phyloP scores from a whole-genome alignment of 331 rosid genomes.

The Malus hybrid region DNA sequence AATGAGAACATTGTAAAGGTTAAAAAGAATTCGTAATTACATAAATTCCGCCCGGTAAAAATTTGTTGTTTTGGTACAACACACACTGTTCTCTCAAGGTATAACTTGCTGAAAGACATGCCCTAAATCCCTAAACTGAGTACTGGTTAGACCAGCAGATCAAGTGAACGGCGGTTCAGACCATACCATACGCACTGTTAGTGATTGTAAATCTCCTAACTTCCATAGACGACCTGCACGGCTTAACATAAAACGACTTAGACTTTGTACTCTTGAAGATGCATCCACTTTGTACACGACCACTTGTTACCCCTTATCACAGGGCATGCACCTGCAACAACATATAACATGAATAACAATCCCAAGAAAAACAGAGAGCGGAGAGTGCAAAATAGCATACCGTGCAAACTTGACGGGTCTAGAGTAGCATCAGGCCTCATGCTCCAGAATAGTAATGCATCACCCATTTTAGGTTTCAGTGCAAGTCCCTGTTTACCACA shows the following conservation, averaged over 20 bases:
- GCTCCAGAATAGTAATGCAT: conserved; percentile 91
- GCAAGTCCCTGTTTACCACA: conserved; percentile 73
- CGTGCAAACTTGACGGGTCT: conserved; percentile 86
- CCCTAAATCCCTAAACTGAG: too few relatives aligned
- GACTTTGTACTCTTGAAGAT: conserved; percentile 51
- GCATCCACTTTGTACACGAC: conserved; percentile 92
- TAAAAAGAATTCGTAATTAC: neutral
- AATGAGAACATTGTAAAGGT: neutral
- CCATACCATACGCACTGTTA: neutral
- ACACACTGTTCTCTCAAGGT: neutral
- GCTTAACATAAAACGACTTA: conserved; percentile 11
- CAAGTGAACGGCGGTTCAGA: neutral
- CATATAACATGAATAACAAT: conserved; percentile 1
- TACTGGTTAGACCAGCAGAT: neutral
- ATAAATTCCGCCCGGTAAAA: neutral
- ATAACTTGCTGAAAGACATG: neutral
- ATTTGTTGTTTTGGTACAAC: neutral
- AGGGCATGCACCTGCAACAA: conserved; percentile 71
- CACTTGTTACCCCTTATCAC: conserved; percentile 85
- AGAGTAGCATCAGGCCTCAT: conserved; percentile 73
- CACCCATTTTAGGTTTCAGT: conserved; percentile 82
- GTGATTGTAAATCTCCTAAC: neutral
- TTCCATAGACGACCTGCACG: neutral
- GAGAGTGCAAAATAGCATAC: conserved; percentile 24
- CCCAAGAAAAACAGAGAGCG: neutral